A percentile compares a stretch with the other conserved stretches of the same genome.
Evolutionary conservation across 1,139 yeast genomes (phyloP).

Genomic region (Komagataea norvegica): DNA sequence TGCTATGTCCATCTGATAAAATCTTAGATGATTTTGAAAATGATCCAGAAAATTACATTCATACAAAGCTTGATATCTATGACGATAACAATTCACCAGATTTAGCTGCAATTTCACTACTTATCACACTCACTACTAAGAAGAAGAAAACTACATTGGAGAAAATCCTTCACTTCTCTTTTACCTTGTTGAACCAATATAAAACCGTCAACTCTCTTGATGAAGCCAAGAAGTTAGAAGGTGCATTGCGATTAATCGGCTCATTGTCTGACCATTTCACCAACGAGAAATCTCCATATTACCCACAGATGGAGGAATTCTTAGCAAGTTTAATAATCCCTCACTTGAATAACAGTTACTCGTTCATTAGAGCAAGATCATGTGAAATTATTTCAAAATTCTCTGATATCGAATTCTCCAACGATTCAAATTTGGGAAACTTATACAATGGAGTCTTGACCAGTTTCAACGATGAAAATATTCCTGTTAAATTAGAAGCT

Average conservation of each 20-base stretch:
- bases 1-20: constrained; percentile 66
- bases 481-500: constrained; percentile 82
- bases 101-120: constrained; percentile 57
- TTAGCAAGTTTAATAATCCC: constrained; percentile 65
- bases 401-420: constrained; percentile 55
- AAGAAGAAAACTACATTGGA: constrained; percentile 57
- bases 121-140: constrained; percentile 64
- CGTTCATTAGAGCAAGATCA: constrained; percentile 80
- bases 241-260: constrained; percentile 75
- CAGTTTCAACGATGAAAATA: constrained; percentile 51
- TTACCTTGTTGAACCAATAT: constrained; percentile 44
- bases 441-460: constrained; percentile 65
- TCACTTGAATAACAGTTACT: constrained; percentile 56
- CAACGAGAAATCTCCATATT: constrained; percentile 53
- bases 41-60: constrained; percentile 90
- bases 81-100: constrained; percentile 62
- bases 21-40: constrained; percentile 73
- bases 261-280: constrained; percentile 59
- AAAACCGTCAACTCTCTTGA: constrained; percentile 43
- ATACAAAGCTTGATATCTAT: constrained; percentile 65
- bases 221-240: constrained; percentile 71
- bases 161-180: constrained; percentile 63
- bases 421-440: constrained; percentile 43
- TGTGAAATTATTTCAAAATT: constrained; percentile 73
- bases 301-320: constrained; percentile 64